Evolutionary conservation across 139 green algal species (phyloP).

Genomic region (Tetraselmis striata): DNA sequence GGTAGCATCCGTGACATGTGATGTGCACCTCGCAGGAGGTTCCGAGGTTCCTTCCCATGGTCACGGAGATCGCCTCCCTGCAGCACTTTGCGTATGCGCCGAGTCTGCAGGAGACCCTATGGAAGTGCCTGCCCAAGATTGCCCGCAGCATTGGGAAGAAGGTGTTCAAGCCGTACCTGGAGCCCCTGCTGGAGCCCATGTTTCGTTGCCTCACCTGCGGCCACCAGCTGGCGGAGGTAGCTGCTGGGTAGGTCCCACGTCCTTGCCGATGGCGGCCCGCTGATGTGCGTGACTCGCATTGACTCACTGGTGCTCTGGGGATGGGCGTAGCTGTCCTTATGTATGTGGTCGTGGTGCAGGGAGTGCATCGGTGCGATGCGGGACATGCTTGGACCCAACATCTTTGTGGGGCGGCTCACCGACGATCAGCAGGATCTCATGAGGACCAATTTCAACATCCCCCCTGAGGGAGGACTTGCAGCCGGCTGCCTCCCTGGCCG

Average conservation of each 20-base stretch:
- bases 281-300: too few species aligned
- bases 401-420: constrained; percentile 50
- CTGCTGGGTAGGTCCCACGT: constrained; percentile 48
- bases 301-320: too few species aligned
- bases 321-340: too few species aligned
- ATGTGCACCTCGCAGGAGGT: constrained; percentile 8
- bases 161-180: constrained; percentile 69
- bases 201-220: constrained; percentile 61
- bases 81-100: constrained; percentile 52
- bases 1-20: too few species aligned
- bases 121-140: constrained; percentile 49
- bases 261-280: too few species aligned
- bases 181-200: constrained; percentile 59
- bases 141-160: constrained; percentile 21
- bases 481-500: background rate
- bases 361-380: constrained; percentile 44
- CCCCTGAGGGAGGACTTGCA: background rate
- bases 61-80: constrained; percentile 56
- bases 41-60: constrained; percentile 39
- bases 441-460: constrained; percentile 29
- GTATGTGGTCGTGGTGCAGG: background rate
- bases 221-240: constrained; percentile 55
- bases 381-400: constrained; percentile 55
- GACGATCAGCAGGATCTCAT: constrained; percentile 37
- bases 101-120: constrained; percentile 75